phyloP scores from a whole-genome alignment of 2,329 filamentous ascomycete genomes.

The Sporothrix variecibatus region DNA sequence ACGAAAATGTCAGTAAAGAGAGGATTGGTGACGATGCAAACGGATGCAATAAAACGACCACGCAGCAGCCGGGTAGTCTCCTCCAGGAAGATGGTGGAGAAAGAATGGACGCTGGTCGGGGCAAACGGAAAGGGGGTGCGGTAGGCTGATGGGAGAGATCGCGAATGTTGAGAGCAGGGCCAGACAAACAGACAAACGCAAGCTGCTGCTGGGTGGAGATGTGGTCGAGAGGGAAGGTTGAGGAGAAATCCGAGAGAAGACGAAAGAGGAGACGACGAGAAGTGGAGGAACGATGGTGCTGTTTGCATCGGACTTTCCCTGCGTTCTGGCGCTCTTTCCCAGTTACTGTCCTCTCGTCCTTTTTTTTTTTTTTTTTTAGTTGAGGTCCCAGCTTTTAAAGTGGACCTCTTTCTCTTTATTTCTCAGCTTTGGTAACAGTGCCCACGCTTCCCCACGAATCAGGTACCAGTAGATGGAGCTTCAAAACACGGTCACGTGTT shows the following conservation, averaged over 20 bases:
- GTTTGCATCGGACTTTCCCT: slow-evolving; percentile 20
- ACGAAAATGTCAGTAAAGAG: neutral
- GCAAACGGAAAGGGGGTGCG: neutral
- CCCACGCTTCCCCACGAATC: slow-evolving; percentile 9
- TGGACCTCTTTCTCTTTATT: neutral
- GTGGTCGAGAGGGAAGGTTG: slow-evolving; percentile 15
- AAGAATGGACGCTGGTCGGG: neutral
- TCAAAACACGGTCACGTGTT: neutral
- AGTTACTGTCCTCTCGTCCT: neutral
- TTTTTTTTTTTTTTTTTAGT: slow-evolving; percentile 5
- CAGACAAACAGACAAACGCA: slow-evolving; percentile 21
- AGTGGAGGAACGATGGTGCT: slow-evolving; percentile 22
- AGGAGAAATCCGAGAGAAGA: slow-evolving; percentile 17
- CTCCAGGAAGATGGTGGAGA: neutral
- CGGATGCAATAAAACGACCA: neutral
- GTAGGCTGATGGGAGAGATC: neutral
- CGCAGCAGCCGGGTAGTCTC: slow-evolving; percentile 2
- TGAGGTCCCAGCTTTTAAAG: slow-evolving; percentile 3
- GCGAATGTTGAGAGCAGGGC: slow-evolving; percentile 13
- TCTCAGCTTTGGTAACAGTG: neutral
- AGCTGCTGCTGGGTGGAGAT: slow-evolving; percentile 15
- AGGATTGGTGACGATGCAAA: slow-evolving; percentile 8
- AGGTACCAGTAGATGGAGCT: slow-evolving; percentile 2
- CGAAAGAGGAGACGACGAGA: slow-evolving; percentile 18
- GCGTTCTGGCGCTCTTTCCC: neutral